Percentiles rank a stretch among this genome's conserved stretches.
Evolutionary conservation across 768 basidiomycete genomes (phyloP).

Genomic region (Jaapia argillacea): DNA sequence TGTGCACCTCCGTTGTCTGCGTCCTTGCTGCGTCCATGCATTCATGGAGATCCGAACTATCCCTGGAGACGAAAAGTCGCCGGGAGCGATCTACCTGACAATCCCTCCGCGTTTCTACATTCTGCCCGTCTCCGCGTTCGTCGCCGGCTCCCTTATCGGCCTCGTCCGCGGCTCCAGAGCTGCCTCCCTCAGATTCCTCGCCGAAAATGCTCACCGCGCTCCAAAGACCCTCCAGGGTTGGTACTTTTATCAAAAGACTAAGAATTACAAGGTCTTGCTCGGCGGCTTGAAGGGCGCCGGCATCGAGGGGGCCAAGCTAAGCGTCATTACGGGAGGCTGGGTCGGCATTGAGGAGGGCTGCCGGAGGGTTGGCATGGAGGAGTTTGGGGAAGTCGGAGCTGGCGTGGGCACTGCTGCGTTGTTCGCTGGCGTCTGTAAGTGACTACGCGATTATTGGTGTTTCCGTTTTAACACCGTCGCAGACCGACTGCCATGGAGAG

Average conservation of each 20-base stretch:
- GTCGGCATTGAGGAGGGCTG: slow-evolving; percentile 38
- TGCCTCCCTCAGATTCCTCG: slow-evolving; percentile 72
- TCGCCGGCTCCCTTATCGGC: slow-evolving; percentile 62
- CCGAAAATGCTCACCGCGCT: slow-evolving; percentile 87
- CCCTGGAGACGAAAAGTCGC: slow-evolving; percentile 10
- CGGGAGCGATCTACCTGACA: slow-evolving; percentile 24
- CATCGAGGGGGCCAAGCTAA: slow-evolving; percentile 41
- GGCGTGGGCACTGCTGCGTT: slow-evolving; percentile 52
- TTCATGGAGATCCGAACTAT: too few relatives aligned
- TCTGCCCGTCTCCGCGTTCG: slow-evolving; percentile 49
- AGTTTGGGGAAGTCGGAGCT: slow-evolving; percentile 49
- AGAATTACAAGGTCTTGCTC: slow-evolving; percentile 79
- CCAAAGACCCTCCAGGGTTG: slow-evolving; percentile 83
- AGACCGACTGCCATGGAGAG: slow-evolving; percentile 53
- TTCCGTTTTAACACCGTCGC: slow-evolving; percentile 1
- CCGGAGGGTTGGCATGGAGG: slow-evolving; percentile 21
- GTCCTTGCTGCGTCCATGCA: too few relatives aligned
- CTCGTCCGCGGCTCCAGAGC: slow-evolving; percentile 59
- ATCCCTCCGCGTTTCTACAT: slow-evolving; percentile 51
- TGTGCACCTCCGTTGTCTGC: too few relatives aligned
- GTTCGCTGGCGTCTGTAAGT: slow-evolving; percentile 47
- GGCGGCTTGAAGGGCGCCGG: slow-evolving; percentile 64
- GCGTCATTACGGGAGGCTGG: slow-evolving; percentile 34
- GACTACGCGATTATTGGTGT: slow-evolving; percentile 4
- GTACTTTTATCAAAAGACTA: slow-evolving; percentile 96